phyloP scores from a whole-genome alignment of 345 rosid species.

The Salix purpurea region DNA sequence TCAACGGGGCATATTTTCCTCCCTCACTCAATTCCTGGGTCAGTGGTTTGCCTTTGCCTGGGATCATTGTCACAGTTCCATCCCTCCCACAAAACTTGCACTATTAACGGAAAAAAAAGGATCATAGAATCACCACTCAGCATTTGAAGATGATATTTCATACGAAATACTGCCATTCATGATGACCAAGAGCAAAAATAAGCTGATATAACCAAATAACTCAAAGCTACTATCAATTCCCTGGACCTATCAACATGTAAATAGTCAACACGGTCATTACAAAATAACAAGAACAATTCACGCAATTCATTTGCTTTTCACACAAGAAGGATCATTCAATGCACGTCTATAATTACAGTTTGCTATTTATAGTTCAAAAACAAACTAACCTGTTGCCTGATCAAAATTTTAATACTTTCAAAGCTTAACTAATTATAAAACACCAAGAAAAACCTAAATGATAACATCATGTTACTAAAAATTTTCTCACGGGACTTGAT shows the following conservation, averaged over 20 bases:
- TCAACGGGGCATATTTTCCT: conserved; percentile 65
- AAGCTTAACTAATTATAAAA: too few species aligned
- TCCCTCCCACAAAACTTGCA: conserved; percentile 87
- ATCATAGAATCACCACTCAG: conserved; percentile 8
- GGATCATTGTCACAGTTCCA: conserved; percentile 72
- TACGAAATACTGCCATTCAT: background rate
- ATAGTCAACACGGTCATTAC: background rate
- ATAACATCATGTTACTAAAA: background rate
- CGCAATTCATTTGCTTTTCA: background rate
- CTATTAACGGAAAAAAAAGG: conserved; percentile 26
- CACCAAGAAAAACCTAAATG: too few species aligned
- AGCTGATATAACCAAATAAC: background rate
- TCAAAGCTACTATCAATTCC: background rate
- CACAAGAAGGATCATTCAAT: too few species aligned
- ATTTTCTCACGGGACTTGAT: background rate
- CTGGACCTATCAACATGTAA: background rate
- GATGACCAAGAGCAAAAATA: background rate
- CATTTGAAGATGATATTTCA: background rate
- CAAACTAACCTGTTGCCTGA: too few species aligned
- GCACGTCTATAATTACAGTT: too few species aligned
- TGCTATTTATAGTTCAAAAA: too few species aligned
- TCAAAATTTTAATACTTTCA: background rate
- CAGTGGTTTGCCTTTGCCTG: conserved; percentile 62
- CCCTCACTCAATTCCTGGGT: conserved; percentile 49
- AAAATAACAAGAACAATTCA: background rate